Base-by-base conservation (phyloP, 2,329 filamentous ascomycete species). In the Colletotrichum liaoningense region DNA sequence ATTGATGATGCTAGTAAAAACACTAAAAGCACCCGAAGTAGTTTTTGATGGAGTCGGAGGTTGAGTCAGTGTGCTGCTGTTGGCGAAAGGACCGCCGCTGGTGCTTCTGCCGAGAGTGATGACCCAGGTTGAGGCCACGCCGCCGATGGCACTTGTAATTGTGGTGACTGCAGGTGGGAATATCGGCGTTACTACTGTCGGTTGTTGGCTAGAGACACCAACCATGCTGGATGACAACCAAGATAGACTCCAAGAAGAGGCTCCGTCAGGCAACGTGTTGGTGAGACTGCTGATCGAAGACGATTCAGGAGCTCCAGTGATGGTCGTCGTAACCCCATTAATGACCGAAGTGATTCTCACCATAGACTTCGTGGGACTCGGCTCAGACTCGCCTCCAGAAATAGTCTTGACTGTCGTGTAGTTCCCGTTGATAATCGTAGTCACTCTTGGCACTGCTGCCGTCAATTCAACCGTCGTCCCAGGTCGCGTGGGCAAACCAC, bases 41-140 rank as follows among this genome's bases (percentile, higher is more conserved):
- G 33, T 24, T 35, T 57, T 35, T 8, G 58, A 49, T 11, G 46
- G 22, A 5, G 24, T 28, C 22, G 11, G 3, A 7, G 24, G n/a
- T 7, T 5, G 24, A 8, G 7, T 11, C 3, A 5, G 26, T 1
- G 59, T 19, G 26, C 54, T 69, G 6, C 52, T 58, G 55, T 60
- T 64, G 2, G 66, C 38, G 9, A 64, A 59, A 7, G 28, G 22
- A 7, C 24, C 46, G 2, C 11, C 4, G 1, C 26, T 7, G 0
- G n/a, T 14, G 14, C 59, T 42, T 8, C 3, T 12, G 5, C 30
- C 19, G 14, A 28, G 5, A 2, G 65, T 70, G 1, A 65, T 22
- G 1, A 33, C 30, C 70, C 67, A 56, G 2, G 70, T 73, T 16
- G 67, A 73, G 4, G 42, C 38, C 1, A 28, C 54, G 7, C 49